These are phyloP conservation scores for Acarospora socialis DNA, from an alignment of 2,329 filamentous ascomycete genomes.

Conservation along the genomic window DNA sequence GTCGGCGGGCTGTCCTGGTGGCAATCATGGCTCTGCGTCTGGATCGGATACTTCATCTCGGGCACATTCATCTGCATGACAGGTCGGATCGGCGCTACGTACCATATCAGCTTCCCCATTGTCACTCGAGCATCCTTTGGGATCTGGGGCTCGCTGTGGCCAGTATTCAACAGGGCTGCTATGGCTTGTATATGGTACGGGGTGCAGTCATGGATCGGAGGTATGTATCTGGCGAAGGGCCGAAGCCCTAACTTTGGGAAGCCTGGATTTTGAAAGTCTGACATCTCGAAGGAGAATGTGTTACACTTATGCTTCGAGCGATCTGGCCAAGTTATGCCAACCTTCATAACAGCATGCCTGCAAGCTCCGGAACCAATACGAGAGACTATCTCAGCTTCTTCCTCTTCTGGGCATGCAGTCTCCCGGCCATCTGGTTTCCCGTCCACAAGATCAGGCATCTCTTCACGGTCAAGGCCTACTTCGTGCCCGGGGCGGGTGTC, in stretches of 20 bases:
- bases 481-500: constrained; percentile 71
- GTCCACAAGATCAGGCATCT: constrained; percentile 79
- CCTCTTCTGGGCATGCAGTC: constrained; percentile 67
- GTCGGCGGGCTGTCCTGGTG: constrained; percentile 70
- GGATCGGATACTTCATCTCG: constrained; percentile 69
- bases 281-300: constrained; percentile 46
- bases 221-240: constrained; percentile 18
- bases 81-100: constrained; percentile 70
- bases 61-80: constrained; percentile 62
- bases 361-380: constrained; percentile 55
- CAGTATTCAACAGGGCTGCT: constrained; percentile 73
- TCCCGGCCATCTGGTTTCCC: constrained; percentile 79
- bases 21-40: constrained; percentile 82
- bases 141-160: constrained; percentile 81
- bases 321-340: constrained; percentile 55
- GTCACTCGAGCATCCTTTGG: constrained; percentile 66
- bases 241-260: too few relatives aligned
- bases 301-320: constrained; percentile 75
- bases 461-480: constrained; percentile 78
- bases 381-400: constrained; percentile 69
- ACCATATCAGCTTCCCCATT: constrained; percentile 83
- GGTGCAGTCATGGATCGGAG: constrained; percentile 72
- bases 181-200: constrained; percentile 85
- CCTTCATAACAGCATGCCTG: constrained; percentile 53
- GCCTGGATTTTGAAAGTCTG: background rate